Conservation (phyloP, 208 protist species). For the Trypanosoma brucei region DNA sequence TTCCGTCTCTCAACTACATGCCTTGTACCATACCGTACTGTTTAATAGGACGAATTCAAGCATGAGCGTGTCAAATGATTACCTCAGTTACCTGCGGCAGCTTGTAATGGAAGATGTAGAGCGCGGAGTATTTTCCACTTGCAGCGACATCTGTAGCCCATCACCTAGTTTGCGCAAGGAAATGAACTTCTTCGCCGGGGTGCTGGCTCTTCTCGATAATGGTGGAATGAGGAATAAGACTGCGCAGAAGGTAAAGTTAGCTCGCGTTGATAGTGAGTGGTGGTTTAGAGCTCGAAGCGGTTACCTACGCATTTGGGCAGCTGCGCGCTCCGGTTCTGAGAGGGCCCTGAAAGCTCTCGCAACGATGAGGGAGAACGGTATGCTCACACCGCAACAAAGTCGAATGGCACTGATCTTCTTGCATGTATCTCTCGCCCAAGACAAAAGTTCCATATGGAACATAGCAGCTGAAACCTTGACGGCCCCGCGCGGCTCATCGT, state of each 20-base stretch:
- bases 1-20: constrained; percentile 17
- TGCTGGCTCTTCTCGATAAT: constrained; percentile 21
- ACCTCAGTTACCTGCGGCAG: constrained; percentile 10
- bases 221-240: neutral
- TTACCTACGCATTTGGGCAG: constrained; percentile 20
- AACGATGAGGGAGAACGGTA: constrained; percentile 63
- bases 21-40: constrained; percentile 22
- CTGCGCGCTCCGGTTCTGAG: constrained; percentile 32
- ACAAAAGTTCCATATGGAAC: constrained; percentile 29
- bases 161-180: constrained; percentile 2
- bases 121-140: constrained; percentile 23
- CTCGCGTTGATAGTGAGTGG: constrained; percentile 7
- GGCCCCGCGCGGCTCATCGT: neutral
- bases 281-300: constrained; percentile 9
- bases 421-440: constrained; percentile 23
- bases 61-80: constrained; percentile 1
- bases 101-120: constrained; percentile 22
- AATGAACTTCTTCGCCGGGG: constrained; percentile 21
- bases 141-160: constrained; percentile 10
- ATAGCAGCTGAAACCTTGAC: constrained; percentile 24
- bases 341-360: constrained; percentile 49
- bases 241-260: neutral
- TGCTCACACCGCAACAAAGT: constrained; percentile 37
- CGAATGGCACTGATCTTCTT: constrained; percentile 41
- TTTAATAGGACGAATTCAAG: constrained; percentile 2